phyloP scores from a whole-genome alignment of 2,329 filamentous ascomycete species.

The Penicillium sclerotiorum region DNA sequence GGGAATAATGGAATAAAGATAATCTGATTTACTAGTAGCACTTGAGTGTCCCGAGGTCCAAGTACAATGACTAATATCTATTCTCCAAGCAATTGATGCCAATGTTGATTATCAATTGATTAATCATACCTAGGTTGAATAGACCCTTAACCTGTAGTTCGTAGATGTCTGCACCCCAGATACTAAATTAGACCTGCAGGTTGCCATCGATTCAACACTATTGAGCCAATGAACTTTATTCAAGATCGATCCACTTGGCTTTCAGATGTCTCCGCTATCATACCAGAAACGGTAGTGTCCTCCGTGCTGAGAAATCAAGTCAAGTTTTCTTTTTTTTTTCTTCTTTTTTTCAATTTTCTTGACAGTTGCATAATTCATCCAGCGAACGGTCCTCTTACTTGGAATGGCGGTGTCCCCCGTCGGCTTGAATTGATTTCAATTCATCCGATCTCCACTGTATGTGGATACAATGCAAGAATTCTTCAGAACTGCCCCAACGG shows the following conservation, averaged over 20 bases:
- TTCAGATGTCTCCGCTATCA: conserved; percentile 1
- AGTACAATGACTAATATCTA: background rate
- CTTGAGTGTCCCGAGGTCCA: background rate
- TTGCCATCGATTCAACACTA: background rate
- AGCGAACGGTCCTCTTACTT: conserved; percentile 30
- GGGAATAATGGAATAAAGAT: too few relatives aligned
- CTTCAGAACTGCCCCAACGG: too few relatives aligned
- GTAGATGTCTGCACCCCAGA: conserved; percentile 1
- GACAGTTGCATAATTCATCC: conserved; percentile 2
- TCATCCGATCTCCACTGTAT: background rate
- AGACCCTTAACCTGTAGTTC: too few relatives aligned
- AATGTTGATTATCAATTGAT: too few relatives aligned
- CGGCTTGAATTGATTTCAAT: conserved; percentile 13
- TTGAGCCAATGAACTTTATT: conserved; percentile 1
- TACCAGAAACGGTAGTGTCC: conserved; percentile 14
- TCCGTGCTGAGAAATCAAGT: conserved; percentile 28
- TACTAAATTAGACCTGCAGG: background rate
- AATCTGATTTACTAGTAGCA: too few relatives aligned
- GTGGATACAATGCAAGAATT: background rate
- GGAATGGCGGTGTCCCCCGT: conserved; percentile 26
- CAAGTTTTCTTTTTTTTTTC: background rate
- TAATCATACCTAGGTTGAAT: too few relatives aligned
- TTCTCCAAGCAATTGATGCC: background rate
- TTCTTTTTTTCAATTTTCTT: background rate
- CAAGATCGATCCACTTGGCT: conserved; percentile 8